A percentile compares a stretch with the other conserved stretches of the same genome.
Evolutionary conservation across 108 stramenopile genomes (phyloP).

Genomic region (Licmophora abbreviata): DNA sequence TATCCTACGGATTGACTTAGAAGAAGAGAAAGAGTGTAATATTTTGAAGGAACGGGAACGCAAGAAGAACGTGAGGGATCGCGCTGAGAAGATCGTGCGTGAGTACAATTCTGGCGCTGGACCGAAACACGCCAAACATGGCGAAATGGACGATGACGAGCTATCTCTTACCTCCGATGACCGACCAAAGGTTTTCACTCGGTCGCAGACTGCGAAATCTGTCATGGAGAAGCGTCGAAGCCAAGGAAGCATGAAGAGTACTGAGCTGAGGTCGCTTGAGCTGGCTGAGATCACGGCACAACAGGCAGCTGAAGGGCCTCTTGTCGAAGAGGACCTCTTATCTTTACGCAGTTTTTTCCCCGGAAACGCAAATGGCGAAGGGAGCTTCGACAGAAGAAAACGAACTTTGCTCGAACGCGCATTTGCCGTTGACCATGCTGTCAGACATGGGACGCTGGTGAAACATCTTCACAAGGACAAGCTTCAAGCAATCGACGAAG

Average conservation of each 20-base stretch:
- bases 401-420: constrained; percentile 62
- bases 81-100: constrained; percentile 53
- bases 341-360: constrained; percentile 68
- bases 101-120: constrained; percentile 43
- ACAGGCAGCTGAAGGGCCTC: constrained; percentile 16
- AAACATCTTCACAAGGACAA: constrained; percentile 66
- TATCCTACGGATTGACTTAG: constrained; percentile 10
- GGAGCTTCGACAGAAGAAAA: constrained; percentile 59
- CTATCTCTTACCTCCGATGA: constrained; percentile 42
- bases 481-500: constrained; percentile 13
- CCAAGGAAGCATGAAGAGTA: constrained; percentile 16
- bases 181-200: constrained; percentile 59
- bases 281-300: constrained; percentile 41
- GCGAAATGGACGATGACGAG: constrained; percentile 7
- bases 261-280: constrained; percentile 31
- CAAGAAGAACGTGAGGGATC: constrained; percentile 49
- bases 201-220: constrained; percentile 47
- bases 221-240: constrained; percentile 29
- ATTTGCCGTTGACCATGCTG: constrained; percentile 76
- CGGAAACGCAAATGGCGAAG: constrained; percentile 10
- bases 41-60: constrained; percentile 22
- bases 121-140: not conserved
- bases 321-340: constrained; percentile 69
- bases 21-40: constrained; percentile 9
- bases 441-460: constrained; percentile 56